Conservation (phyloP, 805 yeast genomes). For the Ogataea ganodermae region DNA sequence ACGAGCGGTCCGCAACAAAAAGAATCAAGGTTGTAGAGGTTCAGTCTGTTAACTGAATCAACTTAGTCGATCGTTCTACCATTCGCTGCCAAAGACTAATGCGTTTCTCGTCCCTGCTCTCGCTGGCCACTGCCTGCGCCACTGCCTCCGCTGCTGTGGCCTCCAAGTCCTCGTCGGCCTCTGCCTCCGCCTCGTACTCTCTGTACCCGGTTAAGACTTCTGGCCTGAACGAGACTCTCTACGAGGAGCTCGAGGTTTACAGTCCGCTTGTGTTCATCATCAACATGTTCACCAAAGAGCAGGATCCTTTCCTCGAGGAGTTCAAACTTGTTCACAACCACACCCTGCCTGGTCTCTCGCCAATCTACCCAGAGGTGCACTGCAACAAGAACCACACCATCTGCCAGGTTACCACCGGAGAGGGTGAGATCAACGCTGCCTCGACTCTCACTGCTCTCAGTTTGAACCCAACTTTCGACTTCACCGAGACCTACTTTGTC, state of each 20-base stretch:
- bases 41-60: neutral
- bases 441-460: constrained; percentile 55
- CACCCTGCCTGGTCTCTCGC: constrained; percentile 67
- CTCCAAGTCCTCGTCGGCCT: constrained; percentile 12
- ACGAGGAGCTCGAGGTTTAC: constrained; percentile 31
- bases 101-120: constrained; percentile 12
- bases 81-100: constrained; percentile 3
- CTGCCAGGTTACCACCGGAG: constrained; percentile 69
- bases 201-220: constrained; percentile 23
- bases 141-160: constrained; percentile 10
- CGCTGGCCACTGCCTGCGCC: constrained; percentile 8
- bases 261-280: constrained; percentile 58
- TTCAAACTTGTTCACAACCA: constrained; percentile 53
- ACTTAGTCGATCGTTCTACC: constrained; percentile 3
- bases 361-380: constrained; percentile 56
- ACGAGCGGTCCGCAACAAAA: neutral
- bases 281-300: constrained; percentile 56
- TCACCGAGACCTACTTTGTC: constrained; percentile 59
- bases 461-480: constrained; percentile 55
- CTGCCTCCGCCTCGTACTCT: constrained; percentile 21
- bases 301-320: constrained; percentile 52
- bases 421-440: constrained; percentile 70
- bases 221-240: constrained; percentile 25
- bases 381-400: constrained; percentile 54
- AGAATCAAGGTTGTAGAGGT: neutral